Conservation (phyloP, 345 rosid species). For the Salix brachista region DNA sequence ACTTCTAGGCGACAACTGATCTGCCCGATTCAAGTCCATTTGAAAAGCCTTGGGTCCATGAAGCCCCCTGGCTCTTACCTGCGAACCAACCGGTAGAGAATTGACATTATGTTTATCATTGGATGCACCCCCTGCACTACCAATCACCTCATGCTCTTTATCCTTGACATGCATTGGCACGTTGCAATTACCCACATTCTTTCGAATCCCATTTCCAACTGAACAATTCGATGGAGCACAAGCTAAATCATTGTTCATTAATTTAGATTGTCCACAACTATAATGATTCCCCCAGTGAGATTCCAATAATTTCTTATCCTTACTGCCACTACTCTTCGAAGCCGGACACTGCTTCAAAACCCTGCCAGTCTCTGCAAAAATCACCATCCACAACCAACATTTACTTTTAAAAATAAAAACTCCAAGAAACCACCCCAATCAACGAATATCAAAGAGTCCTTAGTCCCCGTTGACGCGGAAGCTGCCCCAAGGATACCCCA, state of each 20-base stretch:
- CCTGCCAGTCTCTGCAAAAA: constrained; percentile 15
- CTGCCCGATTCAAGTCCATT: constrained; percentile 22
- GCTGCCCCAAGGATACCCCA: no score
- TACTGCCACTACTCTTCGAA: not conserved
- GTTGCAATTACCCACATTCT: constrained; percentile 15
- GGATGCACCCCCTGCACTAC: constrained; percentile 13
- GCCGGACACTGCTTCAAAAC: constrained; percentile 3
- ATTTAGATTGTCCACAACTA: constrained; percentile 3
- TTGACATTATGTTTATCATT: constrained; percentile 6
- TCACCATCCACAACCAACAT: not conserved
- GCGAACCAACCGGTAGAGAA: constrained; percentile 21
- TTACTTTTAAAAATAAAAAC: not conserved
- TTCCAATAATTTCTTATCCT: not conserved
- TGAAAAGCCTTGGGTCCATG: constrained; percentile 19
- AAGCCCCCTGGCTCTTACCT: constrained; percentile 9
- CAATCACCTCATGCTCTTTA: constrained; percentile 21
- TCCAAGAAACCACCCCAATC: not conserved
- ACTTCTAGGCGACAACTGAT: constrained; percentile 37
- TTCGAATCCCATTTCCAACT: constrained; percentile 19
- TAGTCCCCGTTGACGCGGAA: no score
- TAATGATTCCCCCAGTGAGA: constrained; percentile 14
- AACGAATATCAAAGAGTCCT: not conserved
- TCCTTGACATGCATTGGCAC: constrained; percentile 11
- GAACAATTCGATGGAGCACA: constrained; percentile 2
- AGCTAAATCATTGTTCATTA: not conserved